Evolutionary conservation across 1,284 basidiomycete species (phyloP).

Genomic region (Psilocybe mexicana): DNA sequence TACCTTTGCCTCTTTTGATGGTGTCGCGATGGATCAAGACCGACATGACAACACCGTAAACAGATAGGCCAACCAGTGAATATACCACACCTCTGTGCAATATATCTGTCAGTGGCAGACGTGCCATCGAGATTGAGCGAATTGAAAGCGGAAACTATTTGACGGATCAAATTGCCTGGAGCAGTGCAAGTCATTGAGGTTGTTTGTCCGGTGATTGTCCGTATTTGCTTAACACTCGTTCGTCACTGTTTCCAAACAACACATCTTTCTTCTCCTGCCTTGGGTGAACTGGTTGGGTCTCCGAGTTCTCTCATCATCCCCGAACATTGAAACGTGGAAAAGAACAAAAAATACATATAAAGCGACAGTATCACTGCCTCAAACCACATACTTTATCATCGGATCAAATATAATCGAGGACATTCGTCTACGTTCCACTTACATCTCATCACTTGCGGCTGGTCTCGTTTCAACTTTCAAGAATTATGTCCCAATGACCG

Average conservation of each 20-base stretch:
- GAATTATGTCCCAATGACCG: conserved; percentile 9
- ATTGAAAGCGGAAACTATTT: too few species aligned
- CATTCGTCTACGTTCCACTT: background rate
- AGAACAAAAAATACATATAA: background rate
- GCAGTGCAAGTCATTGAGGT: too few species aligned
- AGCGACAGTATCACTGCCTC: background rate
- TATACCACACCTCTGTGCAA: conserved; percentile 41
- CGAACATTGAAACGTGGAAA: background rate
- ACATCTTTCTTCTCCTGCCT: too few species aligned
- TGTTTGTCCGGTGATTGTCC: too few species aligned
- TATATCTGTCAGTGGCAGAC: conserved; percentile 36
- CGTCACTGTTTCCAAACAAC: too few species aligned
- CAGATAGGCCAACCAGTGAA: conserved; percentile 37
- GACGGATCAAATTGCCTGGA: too few species aligned
- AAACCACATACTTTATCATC: background rate
- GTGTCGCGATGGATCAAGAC: conserved; percentile 41
- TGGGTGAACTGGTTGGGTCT: too few species aligned
- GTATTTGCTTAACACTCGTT: too few species aligned
- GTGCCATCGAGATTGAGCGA: conserved; percentile 10
- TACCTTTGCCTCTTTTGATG: conserved; percentile 42
- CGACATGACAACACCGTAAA: conserved; percentile 39
- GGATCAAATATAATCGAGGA: background rate
- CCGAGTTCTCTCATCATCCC: background rate
- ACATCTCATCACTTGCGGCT: background rate
- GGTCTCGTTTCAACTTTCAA: background rate